Base-by-base conservation (phyloP, 148 eudicot genomes). In the Polygonum maritimum region DNA sequence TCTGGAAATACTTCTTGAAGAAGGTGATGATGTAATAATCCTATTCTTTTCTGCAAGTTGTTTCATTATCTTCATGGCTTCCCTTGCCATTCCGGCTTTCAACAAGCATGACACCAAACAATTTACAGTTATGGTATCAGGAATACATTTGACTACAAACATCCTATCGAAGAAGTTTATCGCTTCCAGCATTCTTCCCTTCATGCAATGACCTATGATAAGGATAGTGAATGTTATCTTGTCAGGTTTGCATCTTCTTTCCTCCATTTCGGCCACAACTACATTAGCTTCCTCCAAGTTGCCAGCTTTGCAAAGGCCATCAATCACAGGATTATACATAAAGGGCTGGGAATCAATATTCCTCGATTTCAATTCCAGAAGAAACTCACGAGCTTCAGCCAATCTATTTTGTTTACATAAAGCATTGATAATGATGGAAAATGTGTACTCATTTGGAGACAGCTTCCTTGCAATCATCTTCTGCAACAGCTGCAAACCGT, bases 171-270 rank as follows among this genome's bases (percentile, higher is more conserved):
- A 95, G 49, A 92, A 82, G 71, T 63, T 45, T 48, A 95, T 85
- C 51, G 97, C 98, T 82, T 95, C 98, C 41, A 62, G 15, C 92
- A 88, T 89, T 80, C 90, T 86, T 48, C 98, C 98, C 83, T 92
- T 95, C 96, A 92, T 83, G 79, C 92, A 92, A 77, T 95, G 97
- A 52, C 98, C 98, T 71, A 95, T 83, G 75, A 95, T 92, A 79
- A 95, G 94, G 75, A 95, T 95, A 76, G 97, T 95, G 80, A 84
- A 95, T 7, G 98, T 95, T 81, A 86, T 72, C 78, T 90, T 95
- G 86, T 95, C 98, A 75, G 83, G 91, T 38, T 71, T 80, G 82
- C 97, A 90, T 35, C 82, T 83, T 76, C 82, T 90, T 71, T 78
- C 87, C 79, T 88, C 94, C 97, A 95, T 90, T 83, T 95, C 94